Conservation (phyloP, 306 rosid genomes). For the Quercus engelmannii region DNA sequence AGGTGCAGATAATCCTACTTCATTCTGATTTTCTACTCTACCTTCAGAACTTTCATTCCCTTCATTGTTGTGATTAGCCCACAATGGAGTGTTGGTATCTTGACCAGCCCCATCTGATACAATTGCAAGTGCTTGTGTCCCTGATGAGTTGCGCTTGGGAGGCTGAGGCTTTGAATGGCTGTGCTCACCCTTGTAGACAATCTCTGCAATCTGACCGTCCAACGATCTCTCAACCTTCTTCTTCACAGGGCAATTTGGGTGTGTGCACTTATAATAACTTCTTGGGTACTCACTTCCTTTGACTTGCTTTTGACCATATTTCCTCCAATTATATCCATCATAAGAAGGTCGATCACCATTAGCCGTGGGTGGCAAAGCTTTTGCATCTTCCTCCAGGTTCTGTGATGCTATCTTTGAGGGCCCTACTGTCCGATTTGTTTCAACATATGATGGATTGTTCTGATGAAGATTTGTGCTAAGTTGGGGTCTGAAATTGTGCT, state of each 20-base stretch:
- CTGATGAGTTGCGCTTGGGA: conserved; percentile 53
- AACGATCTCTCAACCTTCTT: conserved; percentile 94
- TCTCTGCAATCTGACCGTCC: conserved; percentile 88
- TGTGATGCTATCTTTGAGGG: conserved; percentile 38
- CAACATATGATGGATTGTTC: conserved; percentile 31
- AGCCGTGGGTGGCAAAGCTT: conserved; percentile 35
- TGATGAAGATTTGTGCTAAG: conserved; percentile 36
- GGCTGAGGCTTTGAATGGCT: conserved; percentile 85
- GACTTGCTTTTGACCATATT: conserved; percentile 97
- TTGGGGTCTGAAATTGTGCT: conserved; percentile 23
- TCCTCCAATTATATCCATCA: conserved; percentile 98
- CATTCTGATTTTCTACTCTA: conserved; percentile 48
- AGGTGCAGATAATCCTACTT: conserved; percentile 25
- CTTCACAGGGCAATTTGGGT: conserved; percentile 89
- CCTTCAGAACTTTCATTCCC: conserved; percentile 50
- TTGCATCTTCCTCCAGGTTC: conserved; percentile 54
- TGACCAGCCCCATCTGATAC: conserved; percentile 45
- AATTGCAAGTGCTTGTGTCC: conserved; percentile 52
- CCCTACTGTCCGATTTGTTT: conserved; percentile 33
- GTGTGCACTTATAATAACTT: conserved; percentile 92
- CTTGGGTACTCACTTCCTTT: conserved; percentile 94
- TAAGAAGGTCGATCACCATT: conserved; percentile 70
- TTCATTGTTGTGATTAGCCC: conserved; percentile 43
- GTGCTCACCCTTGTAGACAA: conserved; percentile 95
- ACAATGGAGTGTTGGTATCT: conserved; percentile 33